Percentiles rank a stretch among this genome's conserved stretches.
These are phyloP conservation scores for Sclerotinia sclerotiorum DNA, from an alignment of 2,329 filamentous ascomycete genomes.

Conservation along the genomic window DNA sequence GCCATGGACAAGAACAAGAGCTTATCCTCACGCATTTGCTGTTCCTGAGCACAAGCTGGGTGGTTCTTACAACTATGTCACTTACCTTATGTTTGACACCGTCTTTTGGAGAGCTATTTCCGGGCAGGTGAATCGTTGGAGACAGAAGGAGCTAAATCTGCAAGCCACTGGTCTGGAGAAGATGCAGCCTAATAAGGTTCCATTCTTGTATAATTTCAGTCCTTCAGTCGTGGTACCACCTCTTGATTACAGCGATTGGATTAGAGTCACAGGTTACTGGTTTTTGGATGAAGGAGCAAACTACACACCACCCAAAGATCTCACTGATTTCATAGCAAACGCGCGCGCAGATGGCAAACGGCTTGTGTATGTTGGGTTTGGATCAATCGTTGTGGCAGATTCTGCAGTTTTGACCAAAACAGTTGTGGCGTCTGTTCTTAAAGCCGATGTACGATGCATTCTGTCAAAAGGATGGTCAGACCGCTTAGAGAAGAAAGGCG, in stretches of 20 bases:
- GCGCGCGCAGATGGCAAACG: constrained; percentile 82
- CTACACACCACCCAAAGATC: constrained; percentile 73
- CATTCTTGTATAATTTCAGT: constrained; percentile 97
- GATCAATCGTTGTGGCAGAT: constrained; percentile 91
- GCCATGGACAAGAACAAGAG: constrained; percentile 95
- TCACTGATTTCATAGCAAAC: constrained; percentile 78
- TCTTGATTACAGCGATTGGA: constrained; percentile 96
- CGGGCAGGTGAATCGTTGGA: constrained; percentile 89
- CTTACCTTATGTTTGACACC: constrained; percentile 94
- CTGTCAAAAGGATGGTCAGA: constrained; percentile 98
- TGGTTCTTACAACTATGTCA: constrained; percentile 90
- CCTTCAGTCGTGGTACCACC: constrained; percentile 91
- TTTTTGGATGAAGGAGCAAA: constrained; percentile 75
- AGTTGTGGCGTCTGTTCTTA: constrained; percentile 87
- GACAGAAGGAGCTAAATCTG: constrained; percentile 74
- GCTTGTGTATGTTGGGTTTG: constrained; percentile 95
- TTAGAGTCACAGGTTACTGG: constrained; percentile 96
- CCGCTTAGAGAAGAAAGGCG: constrained; percentile 61
- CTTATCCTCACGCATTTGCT: constrained; percentile 95
- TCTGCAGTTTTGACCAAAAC: constrained; percentile 84
- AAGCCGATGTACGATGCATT: constrained; percentile 91
- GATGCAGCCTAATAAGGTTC: constrained; percentile 95
- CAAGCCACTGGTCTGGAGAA: constrained; percentile 82
- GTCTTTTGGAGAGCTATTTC: constrained; percentile 95
- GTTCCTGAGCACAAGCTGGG: constrained; percentile 93